These are phyloP conservation scores for Collybiopsis confluens DNA, from an alignment of 768 basidiomycete genomes.

Conservation along the genomic window DNA sequence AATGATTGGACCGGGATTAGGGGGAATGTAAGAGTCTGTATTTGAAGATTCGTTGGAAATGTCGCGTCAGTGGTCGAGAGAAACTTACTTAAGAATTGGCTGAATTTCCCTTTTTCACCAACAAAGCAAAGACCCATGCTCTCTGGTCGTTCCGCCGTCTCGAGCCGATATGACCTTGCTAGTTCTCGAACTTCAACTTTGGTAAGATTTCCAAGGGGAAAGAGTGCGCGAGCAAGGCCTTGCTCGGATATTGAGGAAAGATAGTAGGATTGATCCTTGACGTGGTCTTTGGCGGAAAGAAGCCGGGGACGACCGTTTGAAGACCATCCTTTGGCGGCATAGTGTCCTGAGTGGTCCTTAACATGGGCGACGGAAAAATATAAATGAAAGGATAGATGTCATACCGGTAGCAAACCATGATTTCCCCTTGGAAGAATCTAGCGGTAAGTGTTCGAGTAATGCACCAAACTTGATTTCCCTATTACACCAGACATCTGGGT, in stretches of 20 bases:
- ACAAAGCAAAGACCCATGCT: slow-evolving; percentile 97
- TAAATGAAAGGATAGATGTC: slow-evolving; percentile 1
- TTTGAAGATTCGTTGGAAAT: background rate
- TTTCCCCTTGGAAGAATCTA: slow-evolving; percentile 19
- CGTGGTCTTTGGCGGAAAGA: slow-evolving; percentile 47
- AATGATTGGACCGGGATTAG: slow-evolving; percentile 67
- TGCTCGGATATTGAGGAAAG: slow-evolving; percentile 71
- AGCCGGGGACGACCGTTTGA: slow-evolving; percentile 42
- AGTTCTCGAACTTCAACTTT: slow-evolving; percentile 75
- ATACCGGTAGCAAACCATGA: slow-evolving; percentile 82
- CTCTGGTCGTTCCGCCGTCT: slow-evolving; percentile 73
- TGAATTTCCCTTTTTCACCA: slow-evolving; percentile 72
- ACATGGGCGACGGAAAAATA: too few species aligned
- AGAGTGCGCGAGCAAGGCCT: slow-evolving; percentile 64
- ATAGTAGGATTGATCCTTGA: slow-evolving; percentile 93
- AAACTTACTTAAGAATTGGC: slow-evolving; percentile 63
- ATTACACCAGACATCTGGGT: slow-evolving; percentile 94
- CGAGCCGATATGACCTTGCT: slow-evolving; percentile 54
- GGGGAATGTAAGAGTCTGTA: slow-evolving; percentile 71
- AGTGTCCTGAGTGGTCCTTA: too few species aligned
- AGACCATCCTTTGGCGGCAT: slow-evolving; percentile 69
- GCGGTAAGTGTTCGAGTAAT: slow-evolving; percentile 59
- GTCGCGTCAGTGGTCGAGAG: background rate
- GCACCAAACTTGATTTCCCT: slow-evolving; percentile 92
- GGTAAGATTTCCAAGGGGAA: slow-evolving; percentile 65